Evolutionary conservation across 2,329 filamentous ascomycete genomes (phyloP).

Genomic region (Trichoderma oligosporum): DNA sequence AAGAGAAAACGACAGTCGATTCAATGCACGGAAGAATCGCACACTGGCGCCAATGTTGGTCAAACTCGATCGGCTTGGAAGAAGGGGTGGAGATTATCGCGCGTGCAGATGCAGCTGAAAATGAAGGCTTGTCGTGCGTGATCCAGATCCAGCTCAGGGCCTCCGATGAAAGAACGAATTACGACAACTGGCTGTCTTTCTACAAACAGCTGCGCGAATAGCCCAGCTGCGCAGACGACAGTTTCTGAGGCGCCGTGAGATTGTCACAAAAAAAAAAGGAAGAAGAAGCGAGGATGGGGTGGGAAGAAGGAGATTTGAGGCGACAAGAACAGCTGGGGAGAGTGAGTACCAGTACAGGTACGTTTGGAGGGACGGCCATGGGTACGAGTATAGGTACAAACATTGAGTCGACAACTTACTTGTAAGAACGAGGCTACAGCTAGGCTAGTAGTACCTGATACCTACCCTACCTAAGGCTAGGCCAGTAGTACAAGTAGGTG

Average conservation of each 20-base stretch:
- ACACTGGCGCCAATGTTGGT: slow-evolving; percentile 2
- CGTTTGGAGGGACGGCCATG: neutral
- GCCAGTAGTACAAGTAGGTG: neutral
- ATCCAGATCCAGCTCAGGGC: slow-evolving; percentile 10
- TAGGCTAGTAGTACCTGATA: neutral
- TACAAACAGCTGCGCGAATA: slow-evolving; percentile 6
- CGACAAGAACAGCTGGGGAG: slow-evolving; percentile 16
- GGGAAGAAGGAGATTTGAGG: slow-evolving; percentile 17
- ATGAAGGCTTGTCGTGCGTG: slow-evolving; percentile 1
- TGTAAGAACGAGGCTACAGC: slow-evolving; percentile 6
- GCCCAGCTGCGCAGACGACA: slow-evolving; percentile 11
- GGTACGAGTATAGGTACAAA: no score
- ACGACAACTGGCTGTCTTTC: neutral
- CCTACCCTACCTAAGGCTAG: neutral
- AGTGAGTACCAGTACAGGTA: neutral
- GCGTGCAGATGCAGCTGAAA: slow-evolving; percentile 13
- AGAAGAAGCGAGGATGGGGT: slow-evolving; percentile 14
- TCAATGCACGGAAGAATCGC: neutral
- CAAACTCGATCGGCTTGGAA: neutral
- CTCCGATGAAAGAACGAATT: neutral
- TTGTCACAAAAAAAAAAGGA: neutral
- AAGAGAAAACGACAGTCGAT: slow-evolving; percentile 8
- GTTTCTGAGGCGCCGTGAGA: neutral
- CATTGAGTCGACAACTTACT: neutral
- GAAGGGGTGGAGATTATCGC: slow-evolving; percentile 11